These are phyloP conservation scores for Discostella stelligera DNA, from an alignment of 352 stramenopile species.

Conservation along the genomic window DNA sequence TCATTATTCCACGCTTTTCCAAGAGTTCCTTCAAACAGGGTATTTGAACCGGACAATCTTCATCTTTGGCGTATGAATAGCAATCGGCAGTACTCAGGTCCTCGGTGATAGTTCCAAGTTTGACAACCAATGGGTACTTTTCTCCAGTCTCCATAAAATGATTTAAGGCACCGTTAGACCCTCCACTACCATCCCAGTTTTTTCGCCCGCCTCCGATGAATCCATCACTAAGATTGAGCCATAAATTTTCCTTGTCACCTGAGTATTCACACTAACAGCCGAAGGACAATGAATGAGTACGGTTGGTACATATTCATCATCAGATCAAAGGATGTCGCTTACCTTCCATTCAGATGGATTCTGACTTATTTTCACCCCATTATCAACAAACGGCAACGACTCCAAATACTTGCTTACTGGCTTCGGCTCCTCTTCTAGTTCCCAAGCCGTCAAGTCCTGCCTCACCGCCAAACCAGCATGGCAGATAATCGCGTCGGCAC, in stretches of 20 bases:
- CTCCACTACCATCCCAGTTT: constrained; percentile 96
- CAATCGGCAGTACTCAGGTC: constrained; percentile 89
- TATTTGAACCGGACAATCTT: constrained; percentile 96
- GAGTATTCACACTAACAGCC: constrained; percentile 85
- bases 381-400: constrained; percentile 82
- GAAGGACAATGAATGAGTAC: not conserved
- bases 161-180: constrained; percentile 93
- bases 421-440: constrained; percentile 81
- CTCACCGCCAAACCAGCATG: constrained; percentile 71
- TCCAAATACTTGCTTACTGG: constrained; percentile 84
- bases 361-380: constrained; percentile 80
- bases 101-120: constrained; percentile 96
- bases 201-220: constrained; percentile 83
- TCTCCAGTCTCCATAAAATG: constrained; percentile 93
- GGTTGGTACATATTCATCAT: not conserved
- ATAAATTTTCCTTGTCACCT: constrained; percentile 97
- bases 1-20: constrained; percentile 93
- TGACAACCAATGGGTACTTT: constrained; percentile 94
- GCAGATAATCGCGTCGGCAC: constrained; percentile 82
- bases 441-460: constrained; percentile 81
- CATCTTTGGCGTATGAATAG: constrained; percentile 96
- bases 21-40: constrained; percentile 92
- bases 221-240: constrained; percentile 96
- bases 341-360: constrained; percentile 72
- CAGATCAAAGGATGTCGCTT: not conserved